Evolutionary conservation across 257 asterid species (phyloP), one percentile per base, ranked within the genome.

Genomic region (Lycium ferocissimum): DNA sequence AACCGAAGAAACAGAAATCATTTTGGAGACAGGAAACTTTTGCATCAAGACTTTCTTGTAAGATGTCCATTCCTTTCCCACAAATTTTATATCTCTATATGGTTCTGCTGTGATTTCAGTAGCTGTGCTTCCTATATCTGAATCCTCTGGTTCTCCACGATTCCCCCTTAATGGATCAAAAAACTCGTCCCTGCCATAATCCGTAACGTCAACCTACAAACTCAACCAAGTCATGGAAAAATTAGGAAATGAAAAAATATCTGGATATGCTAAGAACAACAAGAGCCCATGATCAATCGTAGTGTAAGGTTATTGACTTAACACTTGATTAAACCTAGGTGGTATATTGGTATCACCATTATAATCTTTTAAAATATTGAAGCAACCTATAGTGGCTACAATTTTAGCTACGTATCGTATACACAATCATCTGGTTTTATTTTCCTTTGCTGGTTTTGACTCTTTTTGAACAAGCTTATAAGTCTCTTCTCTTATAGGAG

Each of bases 1-100:
- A 59, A 90, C 95, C 89, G 90, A 80, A 86, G 96, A 90, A 33
- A 91, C 54, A 17, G 90, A 84, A 82, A 89, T 86, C 81, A 88
- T 87, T 90, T 89, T 94, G 67, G 97, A 87, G 78, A 89, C 91
- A 13, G 97, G 94, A 89, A 93, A 94, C 15, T 90, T 91, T 61
- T 93, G 97, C 93, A 93, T 88, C 92, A 95, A 89, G 53, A 92
- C 85, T 85, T 88, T 94, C 91, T 91, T 95, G 70, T 89, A 92
- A 83, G 90, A 91, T 80, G 80, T 85, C 98, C 98, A 94, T 87
- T 92, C 97, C 92, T 88, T 93, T 76, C 82, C 86, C 84, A 85
- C 86, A 81, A 80, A 66, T 11, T 84, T 89, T 86, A 84, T 79
- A 38, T 88, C 91, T 33, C 51, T 72, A 14, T 84, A 57, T 14